phyloP scores from a whole-genome alignment of 2,329 filamentous ascomycete species.

The Alternaria brassicicola region DNA sequence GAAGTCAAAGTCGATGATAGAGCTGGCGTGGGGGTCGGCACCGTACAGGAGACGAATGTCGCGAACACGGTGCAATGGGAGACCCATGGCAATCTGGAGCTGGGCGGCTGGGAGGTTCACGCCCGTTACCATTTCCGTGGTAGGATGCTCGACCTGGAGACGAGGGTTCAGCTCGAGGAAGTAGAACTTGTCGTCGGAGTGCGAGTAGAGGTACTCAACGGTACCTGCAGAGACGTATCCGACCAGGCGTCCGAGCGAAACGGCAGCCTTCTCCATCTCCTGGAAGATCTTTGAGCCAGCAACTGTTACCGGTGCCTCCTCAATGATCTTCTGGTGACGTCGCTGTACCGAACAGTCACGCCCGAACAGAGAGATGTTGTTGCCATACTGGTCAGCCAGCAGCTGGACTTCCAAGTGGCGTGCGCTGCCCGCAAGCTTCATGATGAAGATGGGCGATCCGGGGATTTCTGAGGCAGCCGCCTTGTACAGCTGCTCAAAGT shows the following conservation, averaged over 20 bases:
- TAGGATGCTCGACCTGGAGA: slow-evolving; percentile 99
- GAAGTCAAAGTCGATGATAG: slow-evolving; percentile 96
- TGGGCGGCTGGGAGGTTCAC: slow-evolving; percentile 97
- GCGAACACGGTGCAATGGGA: slow-evolving; percentile 91
- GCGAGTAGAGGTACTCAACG: slow-evolving; percentile 98
- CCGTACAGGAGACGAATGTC: slow-evolving; percentile 97
- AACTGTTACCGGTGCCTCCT: slow-evolving; percentile 97
- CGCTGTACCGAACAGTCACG: slow-evolving; percentile 98
- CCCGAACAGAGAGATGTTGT: slow-evolving; percentile 98
- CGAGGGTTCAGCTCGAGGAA: slow-evolving; percentile 98
- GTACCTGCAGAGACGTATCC: slow-evolving; percentile 99
- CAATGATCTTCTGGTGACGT: slow-evolving; percentile 99
- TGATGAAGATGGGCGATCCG: slow-evolving; percentile 99
- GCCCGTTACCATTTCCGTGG: slow-evolving; percentile 98
- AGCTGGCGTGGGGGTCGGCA: slow-evolving; percentile 83
- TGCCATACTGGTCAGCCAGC: slow-evolving; percentile 97
- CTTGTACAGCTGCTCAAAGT: slow-evolving; percentile 88
- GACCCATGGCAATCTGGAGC: slow-evolving; percentile 98
- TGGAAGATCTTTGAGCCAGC: slow-evolving; percentile 88
- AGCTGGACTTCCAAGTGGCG: slow-evolving; percentile 97
- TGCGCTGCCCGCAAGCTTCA: slow-evolving; percentile 97
- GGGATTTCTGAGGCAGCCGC: slow-evolving; percentile 97
- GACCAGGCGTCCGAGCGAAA: slow-evolving; percentile 89
- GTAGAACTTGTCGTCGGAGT: slow-evolving; percentile 98
- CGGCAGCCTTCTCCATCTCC: slow-evolving; percentile 94